Conservation (phyloP, 2,329 filamentous ascomycete genomes). For the Madurella mycetomatis region DNA sequence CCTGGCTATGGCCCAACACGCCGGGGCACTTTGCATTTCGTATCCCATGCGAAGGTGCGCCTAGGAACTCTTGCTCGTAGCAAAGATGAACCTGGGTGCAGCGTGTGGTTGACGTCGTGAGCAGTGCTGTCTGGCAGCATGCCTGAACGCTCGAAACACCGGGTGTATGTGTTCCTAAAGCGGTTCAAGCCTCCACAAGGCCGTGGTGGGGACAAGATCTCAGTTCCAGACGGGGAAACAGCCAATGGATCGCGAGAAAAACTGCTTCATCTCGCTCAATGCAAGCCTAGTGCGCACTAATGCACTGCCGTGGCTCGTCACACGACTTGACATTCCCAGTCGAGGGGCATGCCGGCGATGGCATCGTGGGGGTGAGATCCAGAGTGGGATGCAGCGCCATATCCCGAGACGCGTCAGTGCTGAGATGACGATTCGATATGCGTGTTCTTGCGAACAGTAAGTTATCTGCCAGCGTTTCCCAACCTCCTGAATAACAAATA, state of each 20-base stretch:
- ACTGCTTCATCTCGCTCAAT: conserved; percentile 21
- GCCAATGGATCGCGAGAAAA: background rate
- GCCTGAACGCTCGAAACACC: too few relatives aligned
- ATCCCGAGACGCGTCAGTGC: background rate
- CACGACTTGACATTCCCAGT: conserved; percentile 4
- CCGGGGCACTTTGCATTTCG: too few relatives aligned
- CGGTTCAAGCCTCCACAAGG: too few relatives aligned
- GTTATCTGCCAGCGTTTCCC: background rate
- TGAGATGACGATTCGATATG: background rate
- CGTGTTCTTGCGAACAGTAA: background rate
- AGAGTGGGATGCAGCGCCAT: background rate
- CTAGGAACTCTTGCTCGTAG: too few relatives aligned
- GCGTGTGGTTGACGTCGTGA: too few relatives aligned
- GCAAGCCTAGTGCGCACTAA: conserved; percentile 21
- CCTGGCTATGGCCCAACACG: too few relatives aligned
- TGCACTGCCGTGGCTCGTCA: conserved; percentile 20
- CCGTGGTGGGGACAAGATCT: too few relatives aligned
- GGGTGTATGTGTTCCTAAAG: too few relatives aligned
- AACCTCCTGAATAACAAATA: background rate
- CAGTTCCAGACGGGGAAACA: background rate
- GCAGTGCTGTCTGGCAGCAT: too few relatives aligned
- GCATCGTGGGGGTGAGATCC: conserved; percentile 13
- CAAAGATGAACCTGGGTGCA: too few relatives aligned
- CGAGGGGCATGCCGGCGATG: conserved; percentile 1
- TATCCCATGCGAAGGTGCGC: too few relatives aligned